Evolutionary conservation across 2,329 filamentous ascomycete species (phyloP).

Genomic region (Grosmannia huntii): DNA sequence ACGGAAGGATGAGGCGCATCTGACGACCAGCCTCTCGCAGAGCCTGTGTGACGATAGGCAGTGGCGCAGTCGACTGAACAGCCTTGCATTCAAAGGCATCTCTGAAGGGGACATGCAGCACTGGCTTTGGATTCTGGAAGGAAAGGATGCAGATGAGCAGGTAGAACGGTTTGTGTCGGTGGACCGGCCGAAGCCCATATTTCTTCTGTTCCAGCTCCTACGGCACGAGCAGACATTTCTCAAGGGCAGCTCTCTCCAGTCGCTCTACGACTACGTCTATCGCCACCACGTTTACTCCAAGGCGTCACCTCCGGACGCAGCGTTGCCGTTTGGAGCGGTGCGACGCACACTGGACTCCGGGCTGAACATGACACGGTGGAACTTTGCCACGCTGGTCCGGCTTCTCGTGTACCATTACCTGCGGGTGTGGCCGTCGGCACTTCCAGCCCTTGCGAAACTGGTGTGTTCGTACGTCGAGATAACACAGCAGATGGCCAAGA

Average conservation of each 20-base stretch:
- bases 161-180: constrained; percentile 22
- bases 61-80: constrained; percentile 20
- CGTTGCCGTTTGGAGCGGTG: constrained; percentile 8
- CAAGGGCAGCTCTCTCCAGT: constrained; percentile 18
- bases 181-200: constrained; percentile 24
- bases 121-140: constrained; percentile 29
- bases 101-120: constrained; percentile 21
- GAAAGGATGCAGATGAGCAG: constrained; percentile 20
- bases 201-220: constrained; percentile 24
- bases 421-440: constrained; percentile 18
- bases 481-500: constrained; percentile 6
- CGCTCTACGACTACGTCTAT: constrained; percentile 21
- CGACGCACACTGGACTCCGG: constrained; percentile 11
- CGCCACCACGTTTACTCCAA: constrained; percentile 9
- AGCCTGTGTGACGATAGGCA: constrained; percentile 12
- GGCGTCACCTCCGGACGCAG: background rate
- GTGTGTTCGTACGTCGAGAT: constrained; percentile 15
- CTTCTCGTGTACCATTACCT: constrained; percentile 18
- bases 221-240: constrained; percentile 21
- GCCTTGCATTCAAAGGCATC: constrained; percentile 20
- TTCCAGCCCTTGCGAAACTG: constrained; percentile 17
- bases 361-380: constrained; percentile 14
- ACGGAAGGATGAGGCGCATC: constrained; percentile 12
- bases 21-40: constrained; percentile 11
- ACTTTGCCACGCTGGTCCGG: constrained; percentile 14